Base-by-base conservation (phyloP, 108 stramenopile species). In the Conticribra guillardii region DNA sequence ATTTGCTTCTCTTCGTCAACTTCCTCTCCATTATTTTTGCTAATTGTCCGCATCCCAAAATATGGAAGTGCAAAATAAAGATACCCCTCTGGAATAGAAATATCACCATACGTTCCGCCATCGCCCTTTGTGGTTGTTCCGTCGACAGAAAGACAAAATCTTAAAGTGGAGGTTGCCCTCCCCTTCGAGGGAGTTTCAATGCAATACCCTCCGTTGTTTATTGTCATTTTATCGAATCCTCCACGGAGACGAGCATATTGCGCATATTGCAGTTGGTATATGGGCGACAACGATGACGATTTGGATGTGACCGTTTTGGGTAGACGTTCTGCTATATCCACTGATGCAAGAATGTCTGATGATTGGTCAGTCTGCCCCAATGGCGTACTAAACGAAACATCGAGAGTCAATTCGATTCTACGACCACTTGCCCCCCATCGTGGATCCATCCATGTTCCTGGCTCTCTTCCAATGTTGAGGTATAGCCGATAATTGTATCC, bases 401-500 rank as follows among this genome's bases (percentile, higher is more conserved):
- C 90, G 52, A 91, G 31, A 0, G 87, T 78, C n/a, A 74, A 81
- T 49, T 81, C 81, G 41, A 91, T 87, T 23, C 90, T 51, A 24
- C 71, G 69, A 0, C 90, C 85, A 69, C 84, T 85, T 16, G 85
- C 87, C 34, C 86, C 90, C 90, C 90, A 91, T 64, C 86, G 71
- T 30, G 87, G 86, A 62, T 91, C 88, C 90, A 91, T 91, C 90
- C 90, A 91, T 8, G 88, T 87, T 7, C 90, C 90, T 23, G 75
- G 78, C 55, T 91, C 90, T 71, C 90, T 71, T 23, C 90, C 90
- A 51, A 91, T 78, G 62, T 86, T 85, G 11, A 85, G 45, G 31
- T 89, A 80, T 44, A 91, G 53, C 34, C 86, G 73, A 82, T 79
- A 88, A 60, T 26, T 69, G 7, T 45, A 60, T 21, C 74, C 81